phyloP scores from a whole-genome alignment of 768 basidiomycete genomes.

The Lentinula boryana region DNA sequence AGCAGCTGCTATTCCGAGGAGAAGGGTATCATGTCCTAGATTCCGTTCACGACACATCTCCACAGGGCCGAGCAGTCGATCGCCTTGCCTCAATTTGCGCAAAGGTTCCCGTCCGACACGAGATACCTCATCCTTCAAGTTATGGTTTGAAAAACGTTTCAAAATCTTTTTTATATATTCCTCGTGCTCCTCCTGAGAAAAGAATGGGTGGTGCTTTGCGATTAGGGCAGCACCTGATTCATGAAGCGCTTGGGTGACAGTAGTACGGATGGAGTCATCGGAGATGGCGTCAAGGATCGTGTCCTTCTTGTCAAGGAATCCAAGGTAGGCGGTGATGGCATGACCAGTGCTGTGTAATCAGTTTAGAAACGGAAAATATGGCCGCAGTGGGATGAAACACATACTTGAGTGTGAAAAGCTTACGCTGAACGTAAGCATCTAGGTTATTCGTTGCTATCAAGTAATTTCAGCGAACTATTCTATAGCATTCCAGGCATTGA shows the following conservation, averaged over 20 bases:
- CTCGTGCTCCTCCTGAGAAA: slow-evolving; percentile 11
- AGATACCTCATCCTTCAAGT: slow-evolving; percentile 27
- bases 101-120: slow-evolving; percentile 33
- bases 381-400: not conserved
- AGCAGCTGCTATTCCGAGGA: slow-evolving; percentile 20
- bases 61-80: slow-evolving; percentile 30
- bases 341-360: slow-evolving; percentile 20
- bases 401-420: slow-evolving; percentile 36
- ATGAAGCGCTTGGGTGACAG: slow-evolving; percentile 25
- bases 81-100: slow-evolving; percentile 27
- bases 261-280: slow-evolving; percentile 20
- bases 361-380: not conserved
- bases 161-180: slow-evolving; percentile 28
- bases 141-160: slow-evolving; percentile 26
- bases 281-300: slow-evolving; percentile 26
- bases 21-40: slow-evolving; percentile 22
- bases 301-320: slow-evolving; percentile 20
- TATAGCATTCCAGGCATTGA: not conserved
- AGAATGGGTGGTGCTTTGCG: slow-evolving; percentile 15
- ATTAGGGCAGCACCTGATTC: slow-evolving; percentile 32
- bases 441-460: slow-evolving; percentile 21
- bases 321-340: slow-evolving; percentile 32
- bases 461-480: not conserved
- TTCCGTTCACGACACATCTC: slow-evolving; percentile 25
- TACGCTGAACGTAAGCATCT: slow-evolving; percentile 31